Conservation (phyloP, 495 filamentous ascomycete species). For the Podospora didyma region DNA sequence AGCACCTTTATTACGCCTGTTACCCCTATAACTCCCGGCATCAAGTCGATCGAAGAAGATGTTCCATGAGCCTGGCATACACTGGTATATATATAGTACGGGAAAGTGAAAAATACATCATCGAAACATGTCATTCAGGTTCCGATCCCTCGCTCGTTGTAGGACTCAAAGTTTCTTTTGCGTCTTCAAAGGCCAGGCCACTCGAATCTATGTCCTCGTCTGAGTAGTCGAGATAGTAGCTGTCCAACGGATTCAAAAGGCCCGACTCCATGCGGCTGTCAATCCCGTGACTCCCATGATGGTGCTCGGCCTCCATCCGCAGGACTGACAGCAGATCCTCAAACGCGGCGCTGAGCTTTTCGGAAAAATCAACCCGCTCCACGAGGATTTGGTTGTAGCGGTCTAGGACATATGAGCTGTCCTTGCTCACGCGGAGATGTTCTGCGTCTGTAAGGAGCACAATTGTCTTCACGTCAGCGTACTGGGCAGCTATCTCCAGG, state of each 20-base stretch:
- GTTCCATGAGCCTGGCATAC: too few species aligned
- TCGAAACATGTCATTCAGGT: neutral
- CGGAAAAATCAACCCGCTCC: neutral
- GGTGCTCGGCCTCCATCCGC: neutral
- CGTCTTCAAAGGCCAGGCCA: neutral
- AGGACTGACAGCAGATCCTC: neutral
- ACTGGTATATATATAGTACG: too few species aligned
- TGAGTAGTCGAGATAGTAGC: neutral
- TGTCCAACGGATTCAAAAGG: neutral
- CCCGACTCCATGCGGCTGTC: neutral
- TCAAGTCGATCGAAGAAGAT: too few species aligned
- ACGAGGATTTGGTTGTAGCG: neutral
- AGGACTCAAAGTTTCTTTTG: neutral
- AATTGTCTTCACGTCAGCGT: neutral
- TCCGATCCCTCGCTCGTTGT: neutral
- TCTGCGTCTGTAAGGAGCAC: neutral
- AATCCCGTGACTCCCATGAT: neutral
- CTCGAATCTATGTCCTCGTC: neutral
- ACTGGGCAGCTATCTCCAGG: neutral
- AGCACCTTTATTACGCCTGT: too few species aligned
- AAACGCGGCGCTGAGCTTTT: neutral
- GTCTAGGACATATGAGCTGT: neutral
- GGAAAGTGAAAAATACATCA: neutral
- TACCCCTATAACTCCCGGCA: too few species aligned
- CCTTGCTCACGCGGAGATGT: neutral